Conservation (phyloP, 2,329 filamentous ascomycete genomes). For the Talaromyces sp. region DNA sequence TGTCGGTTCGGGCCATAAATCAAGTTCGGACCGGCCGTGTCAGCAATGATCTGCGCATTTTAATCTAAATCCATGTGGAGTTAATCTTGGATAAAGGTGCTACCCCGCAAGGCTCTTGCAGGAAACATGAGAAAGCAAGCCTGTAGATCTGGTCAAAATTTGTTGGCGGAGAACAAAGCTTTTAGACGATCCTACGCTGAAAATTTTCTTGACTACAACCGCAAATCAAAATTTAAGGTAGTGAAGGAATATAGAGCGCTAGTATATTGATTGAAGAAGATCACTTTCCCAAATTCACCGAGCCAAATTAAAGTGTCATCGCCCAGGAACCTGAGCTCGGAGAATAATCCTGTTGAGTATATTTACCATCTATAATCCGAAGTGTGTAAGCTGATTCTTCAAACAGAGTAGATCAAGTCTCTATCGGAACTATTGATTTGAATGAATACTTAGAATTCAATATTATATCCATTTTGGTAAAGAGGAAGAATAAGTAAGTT, state of each 20-base stretch:
- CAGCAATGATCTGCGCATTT: neutral
- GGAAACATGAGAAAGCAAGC: neutral
- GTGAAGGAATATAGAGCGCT: neutral
- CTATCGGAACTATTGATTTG: neutral
- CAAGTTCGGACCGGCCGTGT: neutral
- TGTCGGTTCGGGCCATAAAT: neutral
- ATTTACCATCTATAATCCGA: neutral
- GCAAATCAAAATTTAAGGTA: neutral
- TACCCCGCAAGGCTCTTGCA: conserved; percentile 2
- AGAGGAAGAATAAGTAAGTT: neutral
- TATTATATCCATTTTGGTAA: neutral
- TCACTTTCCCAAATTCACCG: neutral
- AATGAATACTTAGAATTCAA: neutral
- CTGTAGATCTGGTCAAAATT: neutral
- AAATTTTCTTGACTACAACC: neutral
- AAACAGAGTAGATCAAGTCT: neutral
- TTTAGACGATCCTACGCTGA: neutral
- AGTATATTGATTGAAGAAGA: neutral
- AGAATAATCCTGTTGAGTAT: neutral
- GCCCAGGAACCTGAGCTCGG: neutral
- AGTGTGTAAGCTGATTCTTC: neutral
- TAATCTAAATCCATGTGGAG: neutral
- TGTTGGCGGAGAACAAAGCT: neutral
- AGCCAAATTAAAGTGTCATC: neutral
- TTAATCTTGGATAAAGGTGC: neutral